Evolutionary conservation across 2,329 filamentous ascomycete genomes (phyloP), one percentile per base, ranked within the genome.

Genomic region (Endothia cerciana): DNA sequence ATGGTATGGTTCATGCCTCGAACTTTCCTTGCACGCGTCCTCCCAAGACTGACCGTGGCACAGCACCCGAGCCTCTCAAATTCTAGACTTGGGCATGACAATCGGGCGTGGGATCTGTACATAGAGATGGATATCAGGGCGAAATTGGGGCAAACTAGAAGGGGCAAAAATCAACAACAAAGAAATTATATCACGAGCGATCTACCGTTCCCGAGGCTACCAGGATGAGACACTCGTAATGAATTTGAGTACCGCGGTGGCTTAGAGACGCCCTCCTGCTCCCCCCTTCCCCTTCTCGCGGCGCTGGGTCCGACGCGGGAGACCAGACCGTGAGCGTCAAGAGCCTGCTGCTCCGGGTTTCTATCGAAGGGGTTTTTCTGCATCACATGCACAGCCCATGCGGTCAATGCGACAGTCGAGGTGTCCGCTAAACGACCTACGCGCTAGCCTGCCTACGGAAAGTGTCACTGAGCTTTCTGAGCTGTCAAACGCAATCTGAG

Each of bases 1-100:
- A 93, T 70, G 89, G 94, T 97, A 82, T 85, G 92, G n/a, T n/a
- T 87, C 25, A 36, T 53, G 30, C 33, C 41, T 30, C 17, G 10
- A 10, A 36, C n/a, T 22, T 47, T 11, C 2, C 43, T 6, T n/a
- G n/a, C 7, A 47, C 2, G 33, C 30, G 15, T 10, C 17, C 1
- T 40, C 19, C 41, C 28, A n/a, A 49, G 76, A 38, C 64, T 68
- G 56, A 68, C 43, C 55, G 17, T 47, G 4, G 60, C 58, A 66
- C 67, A 85, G 83, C 83, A 69, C 83, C 83, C 25, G 83, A 82
- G 66, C 81, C 77, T 49, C 77, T 86, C 64, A 84, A 82, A 70
- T 83, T 81, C 62, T 83, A 74, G 71, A 66, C 51, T 22, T 53
- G 15, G 63, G 62, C 53, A 63, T 47, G 65, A 66, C 60, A 62